Base-by-base conservation (phyloP, 495 filamentous ascomycete species). In the Achaetomiella virescens region DNA sequence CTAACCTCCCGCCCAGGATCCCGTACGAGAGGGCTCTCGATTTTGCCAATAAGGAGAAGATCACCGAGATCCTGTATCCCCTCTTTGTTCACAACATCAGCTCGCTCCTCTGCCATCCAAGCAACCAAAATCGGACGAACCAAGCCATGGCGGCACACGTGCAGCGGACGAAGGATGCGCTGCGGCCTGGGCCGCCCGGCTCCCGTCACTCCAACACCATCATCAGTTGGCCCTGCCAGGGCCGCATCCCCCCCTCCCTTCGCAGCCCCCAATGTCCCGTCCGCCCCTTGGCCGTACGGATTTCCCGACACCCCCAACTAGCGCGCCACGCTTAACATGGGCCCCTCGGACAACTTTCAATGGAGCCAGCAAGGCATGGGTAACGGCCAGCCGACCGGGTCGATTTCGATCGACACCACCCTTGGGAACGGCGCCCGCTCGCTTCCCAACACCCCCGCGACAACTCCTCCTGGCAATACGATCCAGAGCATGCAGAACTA, bases 21-120 rank as follows among this genome's bases (percentile, higher is more conserved):
- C 93, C 93, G 9, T 98, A 95, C 61, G 95, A 97, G 55, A 83
- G 95, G 50, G 93, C 93, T 2, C 75, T 98, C 40, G 93, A 98
- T 61, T 98, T 98, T 66, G 95, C 93, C 37, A 98, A 98, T 75
- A 97, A 96, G 78, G 93, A 98, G 72, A 97, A 97, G 74, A 98
- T 98, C 60, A 97, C 95, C 0, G 92, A 98, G 70, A 72, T 89
- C 12, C 70, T 98, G 54, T 98, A 98, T 73, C 93, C 93, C 24
- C 77, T 98, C 18, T 98, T 98, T 67, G 93, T 98, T 27, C 91
- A 97, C 69, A 96, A 97, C 72, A 97, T 98, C 64, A 89, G 93
- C 41, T 86, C 89, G 37, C 79, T 97, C 51, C 78, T 98, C 57
- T 97, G 97, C 69, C 93, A 97, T 65, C 92, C 92, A 0, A 87